phyloP scores from a whole-genome alignment of 768 basidiomycete species.

The Sistotremastrum suecicum region DNA sequence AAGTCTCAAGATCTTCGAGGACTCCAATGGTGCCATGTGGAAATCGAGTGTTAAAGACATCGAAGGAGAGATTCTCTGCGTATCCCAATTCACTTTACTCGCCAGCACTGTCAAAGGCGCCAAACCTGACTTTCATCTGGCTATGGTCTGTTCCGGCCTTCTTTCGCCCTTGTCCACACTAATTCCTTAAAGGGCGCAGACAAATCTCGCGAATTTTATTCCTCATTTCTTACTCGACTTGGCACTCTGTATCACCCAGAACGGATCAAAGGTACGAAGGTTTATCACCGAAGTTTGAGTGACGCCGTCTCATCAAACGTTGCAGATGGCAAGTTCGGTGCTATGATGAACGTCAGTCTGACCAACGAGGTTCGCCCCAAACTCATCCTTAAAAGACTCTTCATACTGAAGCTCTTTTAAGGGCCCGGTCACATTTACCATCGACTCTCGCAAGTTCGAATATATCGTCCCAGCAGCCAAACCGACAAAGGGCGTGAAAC shows the following conservation, averaged over 20 bases:
- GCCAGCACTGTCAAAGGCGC: constrained; percentile 79
- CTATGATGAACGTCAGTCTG: constrained; percentile 87
- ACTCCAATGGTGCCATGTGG: constrained; percentile 59
- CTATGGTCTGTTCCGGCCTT: constrained; percentile 50
- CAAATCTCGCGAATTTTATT: constrained; percentile 54
- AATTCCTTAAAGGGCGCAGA: constrained; percentile 39
- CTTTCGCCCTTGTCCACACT: background rate
- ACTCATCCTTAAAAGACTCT: constrained; percentile 1
- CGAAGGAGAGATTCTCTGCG: constrained; percentile 81
- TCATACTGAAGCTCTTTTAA: constrained; percentile 15
- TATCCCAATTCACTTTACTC: constrained; percentile 87
- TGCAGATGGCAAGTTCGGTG: constrained; percentile 84
- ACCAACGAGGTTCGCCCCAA: constrained; percentile 58
- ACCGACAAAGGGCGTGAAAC: background rate
- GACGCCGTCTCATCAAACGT: background rate
- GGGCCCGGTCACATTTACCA: constrained; percentile 78
- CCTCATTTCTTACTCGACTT: constrained; percentile 56
- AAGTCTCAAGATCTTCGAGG: constrained; percentile 58
- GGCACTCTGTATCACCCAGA: constrained; percentile 51
- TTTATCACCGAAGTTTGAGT: background rate
- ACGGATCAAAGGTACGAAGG: constrained; percentile 59
- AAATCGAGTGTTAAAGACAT: constrained; percentile 79
- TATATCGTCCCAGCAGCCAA: constrained; percentile 23
- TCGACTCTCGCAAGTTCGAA: constrained; percentile 72
- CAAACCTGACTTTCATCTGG: constrained; percentile 85